A percentile compares a stretch with the other conserved stretches of the same genome.
Conservation (phyloP, 257 asterid species). For the Scutellaria galericulata region DNA sequence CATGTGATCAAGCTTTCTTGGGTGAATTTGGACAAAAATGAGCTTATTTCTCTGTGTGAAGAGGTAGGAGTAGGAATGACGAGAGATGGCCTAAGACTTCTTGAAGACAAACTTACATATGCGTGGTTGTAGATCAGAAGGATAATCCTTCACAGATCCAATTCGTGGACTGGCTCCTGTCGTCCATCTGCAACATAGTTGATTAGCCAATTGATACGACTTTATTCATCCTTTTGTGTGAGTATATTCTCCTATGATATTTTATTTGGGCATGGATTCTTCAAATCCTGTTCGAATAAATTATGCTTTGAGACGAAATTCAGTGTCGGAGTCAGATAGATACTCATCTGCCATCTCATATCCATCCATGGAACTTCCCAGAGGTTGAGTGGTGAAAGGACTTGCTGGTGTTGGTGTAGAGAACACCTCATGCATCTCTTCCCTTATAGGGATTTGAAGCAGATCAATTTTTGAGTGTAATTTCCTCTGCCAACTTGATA, state of each 20-base stretch:
- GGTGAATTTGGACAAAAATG: constrained; percentile 24
- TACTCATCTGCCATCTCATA: constrained; percentile 80
- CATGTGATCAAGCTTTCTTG: not conserved
- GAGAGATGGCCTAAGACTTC: constrained; percentile 23
- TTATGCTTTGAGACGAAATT: constrained; percentile 65
- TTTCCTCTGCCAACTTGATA: constrained; percentile 60
- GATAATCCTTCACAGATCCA: constrained; percentile 90
- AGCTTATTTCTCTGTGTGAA: constrained; percentile 40
- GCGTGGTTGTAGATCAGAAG: constrained; percentile 71
- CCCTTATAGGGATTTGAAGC: constrained; percentile 63
- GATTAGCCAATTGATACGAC: constrained; percentile 78
- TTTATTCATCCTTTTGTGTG: constrained; percentile 59
- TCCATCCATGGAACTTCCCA: constrained; percentile 57
- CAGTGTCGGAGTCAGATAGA: constrained; percentile 60
- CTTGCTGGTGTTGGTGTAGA: constrained; percentile 41
- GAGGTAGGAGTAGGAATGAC: constrained; percentile 23
- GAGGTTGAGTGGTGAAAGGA: constrained; percentile 1
- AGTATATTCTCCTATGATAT: constrained; percentile 71
- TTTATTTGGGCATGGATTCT: constrained; percentile 58
- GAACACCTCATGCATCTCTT: constrained; percentile 47
- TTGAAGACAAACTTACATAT: constrained; percentile 74
- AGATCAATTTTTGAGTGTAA: constrained; percentile 55
- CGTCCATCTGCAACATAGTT: constrained; percentile 81
- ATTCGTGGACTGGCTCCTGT: constrained; percentile 96
- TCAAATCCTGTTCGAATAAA: constrained; percentile 55